Base-by-base conservation (phyloP, 2,329 filamentous ascomycete genomes). In the Aureobasidium subglaciale region DNA sequence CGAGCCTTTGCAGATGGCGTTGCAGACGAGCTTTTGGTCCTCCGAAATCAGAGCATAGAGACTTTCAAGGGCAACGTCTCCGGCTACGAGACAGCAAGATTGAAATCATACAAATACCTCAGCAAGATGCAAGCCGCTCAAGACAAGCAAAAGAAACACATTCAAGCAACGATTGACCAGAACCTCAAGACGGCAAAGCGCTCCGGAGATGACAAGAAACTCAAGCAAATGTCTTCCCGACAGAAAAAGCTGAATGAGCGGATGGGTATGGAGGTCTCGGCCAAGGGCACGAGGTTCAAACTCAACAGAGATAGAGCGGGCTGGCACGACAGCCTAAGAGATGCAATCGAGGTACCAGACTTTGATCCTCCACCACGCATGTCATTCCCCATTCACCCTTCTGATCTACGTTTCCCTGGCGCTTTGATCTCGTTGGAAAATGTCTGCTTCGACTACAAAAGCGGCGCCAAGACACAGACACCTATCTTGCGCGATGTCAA, bases 161-260 rank as follows among this genome's bases (percentile, higher is more conserved):
- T 95, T 59, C 85, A 92, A 69, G 82, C 87, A 62, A 87, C 84
- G 0, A 90, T 95, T 49, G 77, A 80, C 18, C 81, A 85, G 58
- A 92, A 88, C 61, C 80, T 90, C 64, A 86, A 85, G 61, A 81
- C 85, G 18, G 90, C 88, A 6, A 87, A 85, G 67, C 83, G 84
- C 45, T 86, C 85, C 24, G 87, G 89, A 27, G 89, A 95, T 64
- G 86, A 90, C 62, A 92, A 92, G 66, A 91, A 90, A 67, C 76
- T 95, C 2, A 83, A 87, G n/a, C 87, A 91, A 73, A 89, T 88
- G 4, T 91, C 90, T 60, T 88, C 85, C 4, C 78, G 88, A 1
- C 87, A 91, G 71, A 92, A 90, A 75, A 91, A 90, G 67, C 77
- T 95, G 1, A 88, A 95, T 56, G 85, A 93, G 55, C 78, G 88